Base-by-base conservation (phyloP, 2,329 filamentous ascomycete species). In the Neonectria sp. region DNA sequence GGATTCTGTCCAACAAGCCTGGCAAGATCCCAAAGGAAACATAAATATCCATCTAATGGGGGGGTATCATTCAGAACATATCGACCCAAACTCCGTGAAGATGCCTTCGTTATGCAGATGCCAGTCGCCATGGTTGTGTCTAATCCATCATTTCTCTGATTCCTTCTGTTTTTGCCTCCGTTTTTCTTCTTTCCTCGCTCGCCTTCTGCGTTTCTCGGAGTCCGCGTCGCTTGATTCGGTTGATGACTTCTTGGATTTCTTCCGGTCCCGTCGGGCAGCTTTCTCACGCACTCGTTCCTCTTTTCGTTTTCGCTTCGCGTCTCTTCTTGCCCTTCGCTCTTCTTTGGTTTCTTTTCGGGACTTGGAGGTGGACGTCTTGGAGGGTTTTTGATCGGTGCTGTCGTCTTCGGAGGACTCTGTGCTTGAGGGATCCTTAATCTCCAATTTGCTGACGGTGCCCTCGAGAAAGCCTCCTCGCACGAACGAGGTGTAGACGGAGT, bases 401-500 rank as follows among this genome's bases (percentile, higher is more conserved):
- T 74, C 70, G 17, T 77, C 75, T 8, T 74, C 71, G 15, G 74
- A 76, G 1, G 76, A 76, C 9, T 76, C 73, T 31, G 58, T 65
- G 57, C 75, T 77, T 37, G 73, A 67, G 8, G 69, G 75, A 33
- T 74, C 74, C 74, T 75, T 72, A 62, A 71, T 68, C 67, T 73
- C 55, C 11, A 76, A 58, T 13, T 73, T 72, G 15, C 76, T 75
- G 37, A 94, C 80, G 3, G 94, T 97, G 3, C 95, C 95, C 46
- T 89, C 85, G 63, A 98, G 85, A 25, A 90, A 84, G 61, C 95
- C 93, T 9, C 96, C 96, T 70, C 89, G 90, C 27, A 98, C 94
- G 78, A 99, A 98, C 57, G 90, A 92, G 9, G 91, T 89, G 78
- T 97, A 97, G 8, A 98, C 84, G 0, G 89, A 91, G 80, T 90